A percentile compares a stretch with the other conserved stretches of the same genome.
phyloP scores from a whole-genome alignment of 805 yeast species.

The Saccharomycopsis malanga region DNA sequence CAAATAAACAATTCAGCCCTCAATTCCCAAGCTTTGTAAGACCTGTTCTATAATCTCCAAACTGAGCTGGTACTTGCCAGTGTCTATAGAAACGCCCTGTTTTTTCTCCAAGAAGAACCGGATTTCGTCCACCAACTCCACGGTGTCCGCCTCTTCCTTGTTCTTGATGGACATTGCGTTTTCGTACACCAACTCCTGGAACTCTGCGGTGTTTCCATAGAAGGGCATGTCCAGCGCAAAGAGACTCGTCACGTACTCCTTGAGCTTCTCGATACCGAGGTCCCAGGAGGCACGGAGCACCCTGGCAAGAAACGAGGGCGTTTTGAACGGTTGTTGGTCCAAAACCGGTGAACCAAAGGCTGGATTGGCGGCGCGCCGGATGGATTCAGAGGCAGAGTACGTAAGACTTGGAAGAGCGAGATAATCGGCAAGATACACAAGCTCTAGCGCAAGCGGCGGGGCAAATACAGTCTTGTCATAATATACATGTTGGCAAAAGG shows the following conservation, averaged over 20 bases:
- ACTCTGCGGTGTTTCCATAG: slow-evolving; percentile 26
- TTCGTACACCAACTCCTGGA: slow-evolving; percentile 23
- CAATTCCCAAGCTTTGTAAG: too few relatives aligned
- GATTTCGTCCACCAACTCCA: slow-evolving; percentile 73
- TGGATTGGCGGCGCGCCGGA: too few relatives aligned
- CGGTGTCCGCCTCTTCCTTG: slow-evolving; percentile 71
- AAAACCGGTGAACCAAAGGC: too few relatives aligned
- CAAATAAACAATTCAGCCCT: too few relatives aligned
- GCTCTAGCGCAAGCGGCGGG: slow-evolving; percentile 43
- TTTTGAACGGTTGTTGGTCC: too few relatives aligned
- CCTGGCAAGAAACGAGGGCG: too few relatives aligned
- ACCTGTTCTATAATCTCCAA: too few relatives aligned
- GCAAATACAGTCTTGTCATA: slow-evolving; percentile 53
- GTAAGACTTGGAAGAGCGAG: slow-evolving; percentile 23
- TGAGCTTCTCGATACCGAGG: slow-evolving; percentile 56
- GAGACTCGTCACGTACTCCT: slow-evolving; percentile 51
- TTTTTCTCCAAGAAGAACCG: slow-evolving; percentile 45
- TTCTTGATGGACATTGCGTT: slow-evolving; percentile 49
- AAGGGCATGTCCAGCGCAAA: slow-evolving; percentile 44
- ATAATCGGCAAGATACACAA: slow-evolving; percentile 49
- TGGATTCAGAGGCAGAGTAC: background rate
- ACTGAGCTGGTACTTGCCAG: too few relatives aligned
- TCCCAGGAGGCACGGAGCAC: slow-evolving; percentile 62
- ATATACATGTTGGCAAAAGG: slow-evolving; percentile 49
- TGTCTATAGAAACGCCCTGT: too few relatives aligned